A percentile compares a stretch with the other conserved stretches of the same genome.
These are phyloP conservation scores for Pisolithus thermaeus DNA, from an alignment of 1,284 basidiomycete species.

Conservation along the genomic window DNA sequence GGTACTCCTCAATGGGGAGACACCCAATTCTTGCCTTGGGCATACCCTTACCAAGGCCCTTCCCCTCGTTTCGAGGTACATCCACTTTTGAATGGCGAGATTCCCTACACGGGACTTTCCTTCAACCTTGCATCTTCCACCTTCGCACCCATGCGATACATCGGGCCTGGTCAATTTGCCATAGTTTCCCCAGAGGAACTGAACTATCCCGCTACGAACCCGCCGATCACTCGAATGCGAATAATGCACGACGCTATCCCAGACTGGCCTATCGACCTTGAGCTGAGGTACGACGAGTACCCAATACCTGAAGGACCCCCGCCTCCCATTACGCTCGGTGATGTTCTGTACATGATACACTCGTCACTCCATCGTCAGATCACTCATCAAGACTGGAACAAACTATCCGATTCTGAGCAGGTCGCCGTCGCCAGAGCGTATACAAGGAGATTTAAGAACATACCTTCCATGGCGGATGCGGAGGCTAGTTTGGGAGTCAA, in stretches of 20 bases:
- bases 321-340: slow-evolving; percentile 51
- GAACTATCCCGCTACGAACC: slow-evolving; percentile 49
- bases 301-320: slow-evolving; percentile 24
- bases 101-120: slow-evolving; percentile 38
- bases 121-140: slow-evolving; percentile 49
- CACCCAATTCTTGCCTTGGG: slow-evolving; percentile 19
- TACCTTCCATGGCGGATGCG: slow-evolving; percentile 33
- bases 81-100: slow-evolving; percentile 55
- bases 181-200: slow-evolving; percentile 41
- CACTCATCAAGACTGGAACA: slow-evolving; percentile 51
- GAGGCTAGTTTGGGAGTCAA: slow-evolving; percentile 50
- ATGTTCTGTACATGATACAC: slow-evolving; percentile 52
- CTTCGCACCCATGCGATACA: slow-evolving; percentile 40
- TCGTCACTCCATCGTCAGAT: slow-evolving; percentile 47
- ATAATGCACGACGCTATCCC: slow-evolving; percentile 54
- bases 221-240: slow-evolving; percentile 48
- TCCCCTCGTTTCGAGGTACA: slow-evolving; percentile 41
- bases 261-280: slow-evolving; percentile 56
- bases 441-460: slow-evolving; percentile 43
- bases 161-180: slow-evolving; percentile 32
- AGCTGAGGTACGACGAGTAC: slow-evolving; percentile 29
- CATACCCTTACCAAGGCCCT: slow-evolving; percentile 11
- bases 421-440: slow-evolving; percentile 49
- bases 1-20: slow-evolving; percentile 18
- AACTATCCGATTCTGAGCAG: slow-evolving; percentile 36